phyloP scores from a whole-genome alignment of 345 rosid genomes.

The Brassica incana region DNA sequence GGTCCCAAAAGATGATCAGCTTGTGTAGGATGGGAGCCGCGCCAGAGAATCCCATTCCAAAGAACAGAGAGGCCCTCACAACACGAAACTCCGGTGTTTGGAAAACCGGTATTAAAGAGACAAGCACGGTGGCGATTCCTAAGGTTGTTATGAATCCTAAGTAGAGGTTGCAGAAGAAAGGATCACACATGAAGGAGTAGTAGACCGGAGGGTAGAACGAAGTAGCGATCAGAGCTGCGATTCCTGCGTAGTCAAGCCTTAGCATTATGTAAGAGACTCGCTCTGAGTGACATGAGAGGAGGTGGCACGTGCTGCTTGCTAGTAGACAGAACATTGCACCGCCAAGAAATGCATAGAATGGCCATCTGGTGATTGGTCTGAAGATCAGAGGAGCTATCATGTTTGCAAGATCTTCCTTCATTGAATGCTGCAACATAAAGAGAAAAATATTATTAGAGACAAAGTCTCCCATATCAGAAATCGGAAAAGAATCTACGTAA shows the following conservation, averaged over 20 bases:
- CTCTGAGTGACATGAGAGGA: slow-evolving; percentile 85
- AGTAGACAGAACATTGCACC: slow-evolving; percentile 98
- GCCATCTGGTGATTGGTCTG: slow-evolving; percentile 89
- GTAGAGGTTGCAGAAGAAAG: slow-evolving; percentile 90
- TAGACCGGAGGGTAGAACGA: slow-evolving; percentile 90
- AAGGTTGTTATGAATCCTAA: slow-evolving; percentile 76
- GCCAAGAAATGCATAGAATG: slow-evolving; percentile 82
- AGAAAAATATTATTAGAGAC: not conserved
- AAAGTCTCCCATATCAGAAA: not conserved
- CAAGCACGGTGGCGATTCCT: slow-evolving; percentile 62
- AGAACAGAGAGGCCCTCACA: slow-evolving; percentile 72
- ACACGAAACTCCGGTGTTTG: slow-evolving; percentile 74
- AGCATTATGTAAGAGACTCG: slow-evolving; percentile 84
- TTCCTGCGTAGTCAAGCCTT: slow-evolving; percentile 86
- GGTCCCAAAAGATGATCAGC: slow-evolving; percentile 72
- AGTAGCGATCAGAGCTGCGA: slow-evolving; percentile 81
- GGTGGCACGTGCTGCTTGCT: slow-evolving; percentile 87
- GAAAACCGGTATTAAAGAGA: slow-evolving; percentile 79
- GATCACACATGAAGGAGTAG: slow-evolving; percentile 90
- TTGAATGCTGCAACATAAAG: slow-evolving; percentile 49
- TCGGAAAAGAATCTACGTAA: not conserved
- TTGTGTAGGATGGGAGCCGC: slow-evolving; percentile 80
- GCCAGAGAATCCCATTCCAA: slow-evolving; percentile 83
- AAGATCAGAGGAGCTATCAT: slow-evolving; percentile 67
- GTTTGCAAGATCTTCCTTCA: slow-evolving; percentile 79